Evolutionary conservation across 2,329 filamentous ascomycete genomes (phyloP), one percentile per base, ranked within the genome.

Genomic region (Mariannaea sp.): DNA sequence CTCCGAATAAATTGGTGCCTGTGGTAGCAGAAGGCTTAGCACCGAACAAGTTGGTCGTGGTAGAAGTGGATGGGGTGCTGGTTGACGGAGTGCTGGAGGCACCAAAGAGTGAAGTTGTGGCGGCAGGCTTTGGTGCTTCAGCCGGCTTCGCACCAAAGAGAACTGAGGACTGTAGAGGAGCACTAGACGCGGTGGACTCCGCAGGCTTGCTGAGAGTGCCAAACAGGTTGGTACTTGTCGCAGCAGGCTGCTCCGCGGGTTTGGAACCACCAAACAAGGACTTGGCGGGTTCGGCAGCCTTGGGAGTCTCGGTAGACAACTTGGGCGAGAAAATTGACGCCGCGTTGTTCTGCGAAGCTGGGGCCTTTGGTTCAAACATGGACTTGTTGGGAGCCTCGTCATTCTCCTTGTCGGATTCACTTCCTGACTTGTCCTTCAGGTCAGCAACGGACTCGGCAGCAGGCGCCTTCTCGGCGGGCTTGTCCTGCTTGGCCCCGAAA

Each of bases 371-470:
- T n/a, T 69, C 70, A 24, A 69, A 68, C 20, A 66, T 14, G 5
- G 59, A 57, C 61, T 72, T 73, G 45, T 72, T 73, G 35, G 70
- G 49, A 27, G 68, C 64, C 47, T 72, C 65, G 52, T 72, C 72
- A 42, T 77, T 77, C 64, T 77, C 75, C 65, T 77, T 77, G 61
- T 77, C 75, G 8, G 75, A 77, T 59, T 77, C 75, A 33, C 65
- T 66, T 33, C 68, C 73, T 35, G 70, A 65, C 58, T 73, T 70
- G 40, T 66, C 66, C 16, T 61, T 57, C 12, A 68, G 67, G 13
- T 69, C 65, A 4, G 60, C 51, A 19, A 53, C 14, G 12, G 38
- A n/a, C 12, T 40, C 59, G 2, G 58, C 56, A 8, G 65, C 61
- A 7, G 66, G 59, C 26, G 62, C 65, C 43, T 70, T 68, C 40